Evolutionary conservation across 495 filamentous ascomycete genomes (phyloP).

Genomic region (Neurospora sp.): DNA sequence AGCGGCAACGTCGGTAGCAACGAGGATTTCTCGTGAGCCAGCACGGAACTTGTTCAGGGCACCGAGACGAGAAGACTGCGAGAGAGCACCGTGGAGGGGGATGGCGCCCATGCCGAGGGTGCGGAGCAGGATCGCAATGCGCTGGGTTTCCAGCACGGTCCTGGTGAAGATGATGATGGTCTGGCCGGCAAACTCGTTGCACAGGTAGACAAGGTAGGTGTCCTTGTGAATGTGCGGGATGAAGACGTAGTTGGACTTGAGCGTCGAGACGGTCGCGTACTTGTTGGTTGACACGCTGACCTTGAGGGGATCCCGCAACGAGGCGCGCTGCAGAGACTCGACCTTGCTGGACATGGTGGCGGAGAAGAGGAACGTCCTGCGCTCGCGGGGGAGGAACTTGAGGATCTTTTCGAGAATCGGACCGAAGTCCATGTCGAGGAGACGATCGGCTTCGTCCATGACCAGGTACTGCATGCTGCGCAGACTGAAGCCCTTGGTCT

Average conservation of each 20-base stretch:
- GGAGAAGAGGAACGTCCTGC: conserved; percentile 81
- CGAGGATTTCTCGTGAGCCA: conserved; percentile 66
- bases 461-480: conserved; percentile 69
- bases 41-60: conserved; percentile 80
- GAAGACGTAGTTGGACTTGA: conserved; percentile 75
- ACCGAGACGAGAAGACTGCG: conserved; percentile 72
- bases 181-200: conserved; percentile 78
- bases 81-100: conserved; percentile 83
- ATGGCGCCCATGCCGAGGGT: conserved; percentile 66
- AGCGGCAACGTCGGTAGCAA: conserved; percentile 94
- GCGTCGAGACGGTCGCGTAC: conserved; percentile 79
- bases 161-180: conserved; percentile 81
- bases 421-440: conserved; percentile 92
- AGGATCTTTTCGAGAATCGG: conserved; percentile 87
- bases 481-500: conserved; percentile 89
- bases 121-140: conserved; percentile 71
- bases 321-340: conserved; percentile 82
- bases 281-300: conserved; percentile 67
- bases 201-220: conserved; percentile 72
- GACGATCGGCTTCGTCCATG: conserved; percentile 85
- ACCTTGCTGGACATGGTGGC: conserved; percentile 91
- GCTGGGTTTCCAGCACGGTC: conserved; percentile 86
- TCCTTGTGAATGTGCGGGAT: conserved; percentile 88
- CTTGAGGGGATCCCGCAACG: conserved; percentile 61
- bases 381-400: conserved; percentile 73